phyloP scores from a whole-genome alignment of 2,329 filamentous ascomycete genomes.

The Hypoxylon sp. region DNA sequence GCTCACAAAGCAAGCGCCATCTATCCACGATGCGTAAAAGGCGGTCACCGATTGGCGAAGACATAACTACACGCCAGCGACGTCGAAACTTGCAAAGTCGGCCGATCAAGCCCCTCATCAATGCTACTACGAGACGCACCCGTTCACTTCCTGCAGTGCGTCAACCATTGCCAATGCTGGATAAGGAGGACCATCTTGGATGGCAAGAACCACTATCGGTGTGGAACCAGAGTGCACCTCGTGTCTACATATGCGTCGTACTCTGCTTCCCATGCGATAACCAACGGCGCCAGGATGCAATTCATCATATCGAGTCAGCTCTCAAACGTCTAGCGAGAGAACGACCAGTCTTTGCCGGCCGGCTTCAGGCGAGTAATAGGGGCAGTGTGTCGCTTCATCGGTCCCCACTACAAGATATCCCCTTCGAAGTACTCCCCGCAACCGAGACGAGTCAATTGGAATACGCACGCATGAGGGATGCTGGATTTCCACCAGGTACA shows the following conservation, averaged over 20 bases:
- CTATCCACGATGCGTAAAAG: conserved; percentile 46
- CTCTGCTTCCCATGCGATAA: conserved; percentile 54
- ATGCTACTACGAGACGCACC: conserved; percentile 40
- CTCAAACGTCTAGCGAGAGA: conserved; percentile 51
- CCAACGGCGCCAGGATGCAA: conserved; percentile 42
- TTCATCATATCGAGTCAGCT: conserved; percentile 49
- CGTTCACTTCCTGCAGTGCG: conserved; percentile 35
- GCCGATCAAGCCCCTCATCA: conserved; percentile 40
- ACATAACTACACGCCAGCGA: conserved; percentile 45
- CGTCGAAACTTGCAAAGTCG: conserved; percentile 42
- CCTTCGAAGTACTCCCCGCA: conserved; percentile 46
- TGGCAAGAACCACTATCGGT: conserved; percentile 52
- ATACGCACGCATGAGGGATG: conserved; percentile 48
- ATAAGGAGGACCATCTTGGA: conserved; percentile 43
- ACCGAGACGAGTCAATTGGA: conserved; percentile 39
- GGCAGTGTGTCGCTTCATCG: conserved; percentile 48
- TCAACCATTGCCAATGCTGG: conserved; percentile 46
- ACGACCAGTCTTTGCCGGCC: conserved; percentile 52
- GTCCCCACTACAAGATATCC: conserved; percentile 50
- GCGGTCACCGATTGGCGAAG: conserved; percentile 46
- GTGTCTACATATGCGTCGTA: conserved; percentile 55
- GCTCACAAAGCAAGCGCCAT: conserved; percentile 21
- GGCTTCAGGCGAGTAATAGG: conserved; percentile 47
- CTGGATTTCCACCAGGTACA: conserved; percentile 50
- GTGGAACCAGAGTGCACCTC: conserved; percentile 55